phyloP scores from a whole-genome alignment of 2,329 filamentous ascomycete genomes.

The Stemphylium vesicarium region DNA sequence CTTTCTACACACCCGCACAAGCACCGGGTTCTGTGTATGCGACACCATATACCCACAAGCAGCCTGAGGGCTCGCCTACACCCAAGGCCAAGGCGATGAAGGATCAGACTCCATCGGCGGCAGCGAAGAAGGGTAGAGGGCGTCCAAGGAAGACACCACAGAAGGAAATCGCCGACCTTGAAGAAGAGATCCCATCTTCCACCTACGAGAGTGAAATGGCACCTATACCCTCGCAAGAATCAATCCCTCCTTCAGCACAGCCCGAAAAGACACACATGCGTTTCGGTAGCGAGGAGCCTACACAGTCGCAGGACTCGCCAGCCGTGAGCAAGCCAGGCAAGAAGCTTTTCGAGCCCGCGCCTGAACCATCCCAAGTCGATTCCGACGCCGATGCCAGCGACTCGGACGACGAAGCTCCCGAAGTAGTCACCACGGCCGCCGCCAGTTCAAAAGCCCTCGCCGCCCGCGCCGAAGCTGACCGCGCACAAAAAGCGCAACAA shows the following conservation, averaged over 20 bases:
- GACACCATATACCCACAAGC: constrained; percentile 32
- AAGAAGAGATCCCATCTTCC: constrained; percentile 37
- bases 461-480: constrained; percentile 37
- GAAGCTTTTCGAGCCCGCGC: constrained; percentile 14
- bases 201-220: constrained; percentile 36
- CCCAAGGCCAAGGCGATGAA: constrained; percentile 21
- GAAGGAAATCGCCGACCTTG: constrained; percentile 13
- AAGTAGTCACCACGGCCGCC: constrained; percentile 42
- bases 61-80: constrained; percentile 33
- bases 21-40: constrained; percentile 28
- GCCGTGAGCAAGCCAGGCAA: constrained; percentile 19
- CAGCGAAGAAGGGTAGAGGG: constrained; percentile 24
- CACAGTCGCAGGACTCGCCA: constrained; percentile 5
- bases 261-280: constrained; percentile 36
- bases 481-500: constrained; percentile 38
- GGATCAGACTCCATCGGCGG: constrained; percentile 22
- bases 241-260: constrained; percentile 14
- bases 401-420: constrained; percentile 50
- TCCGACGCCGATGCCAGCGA: constrained; percentile 39
- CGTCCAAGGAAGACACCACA: constrained; percentile 21
- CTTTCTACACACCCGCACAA: constrained; percentile 32
- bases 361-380: constrained; percentile 12
- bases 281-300: constrained; percentile 46
- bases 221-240: constrained; percentile 23
- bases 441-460: constrained; percentile 39